A percentile compares a stretch with the other conserved stretches of the same genome.
phyloP scores from a whole-genome alignment of 495 filamentous ascomycete species.

The Mytilinidion resinicola region DNA sequence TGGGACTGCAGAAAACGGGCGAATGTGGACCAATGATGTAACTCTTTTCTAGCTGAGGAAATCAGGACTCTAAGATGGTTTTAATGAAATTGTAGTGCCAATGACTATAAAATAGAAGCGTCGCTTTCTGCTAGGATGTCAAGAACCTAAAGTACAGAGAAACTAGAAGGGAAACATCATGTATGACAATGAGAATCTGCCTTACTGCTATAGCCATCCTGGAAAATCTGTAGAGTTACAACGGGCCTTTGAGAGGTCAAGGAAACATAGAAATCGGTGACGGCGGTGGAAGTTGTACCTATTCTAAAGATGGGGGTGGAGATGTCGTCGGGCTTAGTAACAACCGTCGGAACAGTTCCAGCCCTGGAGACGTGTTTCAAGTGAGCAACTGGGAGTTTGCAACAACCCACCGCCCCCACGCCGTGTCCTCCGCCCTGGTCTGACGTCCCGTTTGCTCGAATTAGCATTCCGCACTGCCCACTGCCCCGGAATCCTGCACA shows the following conservation, averaged over 20 bases:
- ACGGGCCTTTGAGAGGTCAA: neutral
- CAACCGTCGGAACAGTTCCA: too few relatives aligned
- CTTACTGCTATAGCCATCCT: constrained; percentile 33
- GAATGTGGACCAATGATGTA: too few relatives aligned
- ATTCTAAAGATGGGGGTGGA: too few relatives aligned
- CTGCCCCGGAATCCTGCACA: neutral
- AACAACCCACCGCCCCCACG: too few relatives aligned
- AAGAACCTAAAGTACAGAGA: neutral
- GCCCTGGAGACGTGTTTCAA: too few relatives aligned
- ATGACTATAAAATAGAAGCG: neutral
- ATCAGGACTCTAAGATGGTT: neutral
- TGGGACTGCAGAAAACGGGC: too few relatives aligned
- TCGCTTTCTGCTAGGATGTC: neutral
- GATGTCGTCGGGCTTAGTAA: too few relatives aligned
- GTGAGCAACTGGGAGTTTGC: too few relatives aligned
- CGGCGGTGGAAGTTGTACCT: too few relatives aligned
- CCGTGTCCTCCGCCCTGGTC: too few relatives aligned
- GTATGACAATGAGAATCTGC: neutral
- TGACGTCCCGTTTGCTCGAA: too few relatives aligned
- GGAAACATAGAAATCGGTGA: neutral
- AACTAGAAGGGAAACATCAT: neutral
- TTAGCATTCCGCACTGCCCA: neutral
- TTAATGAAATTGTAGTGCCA: neutral
- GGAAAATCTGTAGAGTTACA: constrained; percentile 5
- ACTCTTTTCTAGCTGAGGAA: too few relatives aligned